These are phyloP conservation scores for Malassezia caprae DNA, from an alignment of 1,284 basidiomycete genomes.

Conservation along the genomic window DNA sequence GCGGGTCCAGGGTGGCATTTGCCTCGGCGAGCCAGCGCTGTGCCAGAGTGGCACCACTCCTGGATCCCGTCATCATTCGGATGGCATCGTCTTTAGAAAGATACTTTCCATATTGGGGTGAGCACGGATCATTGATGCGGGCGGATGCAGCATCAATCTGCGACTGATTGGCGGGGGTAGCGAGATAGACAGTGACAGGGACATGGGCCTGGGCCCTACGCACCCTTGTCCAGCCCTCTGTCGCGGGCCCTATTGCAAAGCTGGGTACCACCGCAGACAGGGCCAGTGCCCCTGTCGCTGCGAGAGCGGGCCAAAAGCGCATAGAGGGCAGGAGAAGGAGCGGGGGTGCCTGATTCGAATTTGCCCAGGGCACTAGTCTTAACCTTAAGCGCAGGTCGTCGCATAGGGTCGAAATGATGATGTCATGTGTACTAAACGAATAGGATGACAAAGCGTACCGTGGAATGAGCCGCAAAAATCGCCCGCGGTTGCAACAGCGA, in stretches of 20 bases:
- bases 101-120: neutral
- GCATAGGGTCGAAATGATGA: neutral
- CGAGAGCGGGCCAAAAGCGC: neutral
- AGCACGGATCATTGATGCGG: conserved; percentile 3
- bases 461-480: neutral
- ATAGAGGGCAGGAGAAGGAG: neutral
- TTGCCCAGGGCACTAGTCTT: neutral
- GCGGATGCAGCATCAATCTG: neutral
- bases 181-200: neutral
- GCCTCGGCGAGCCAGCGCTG: neutral
- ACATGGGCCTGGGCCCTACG: neutral
- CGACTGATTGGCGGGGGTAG: neutral
- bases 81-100: neutral
- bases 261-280: neutral
- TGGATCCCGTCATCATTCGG: neutral
- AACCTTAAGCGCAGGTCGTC: neutral
- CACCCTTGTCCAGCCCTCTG: neutral
- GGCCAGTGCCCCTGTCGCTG: neutral
- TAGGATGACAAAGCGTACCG: neutral
- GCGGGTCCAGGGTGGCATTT: neutral
- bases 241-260: neutral
- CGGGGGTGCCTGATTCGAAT: neutral
- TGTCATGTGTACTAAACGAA: neutral
- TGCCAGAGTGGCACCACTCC: neutral
- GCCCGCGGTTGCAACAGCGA: neutral